Percentiles rank a stretch among this genome's conserved stretches.
Conservation (phyloP, 805 yeast genomes). For the Cyberlindnera suaveolens region DNA sequence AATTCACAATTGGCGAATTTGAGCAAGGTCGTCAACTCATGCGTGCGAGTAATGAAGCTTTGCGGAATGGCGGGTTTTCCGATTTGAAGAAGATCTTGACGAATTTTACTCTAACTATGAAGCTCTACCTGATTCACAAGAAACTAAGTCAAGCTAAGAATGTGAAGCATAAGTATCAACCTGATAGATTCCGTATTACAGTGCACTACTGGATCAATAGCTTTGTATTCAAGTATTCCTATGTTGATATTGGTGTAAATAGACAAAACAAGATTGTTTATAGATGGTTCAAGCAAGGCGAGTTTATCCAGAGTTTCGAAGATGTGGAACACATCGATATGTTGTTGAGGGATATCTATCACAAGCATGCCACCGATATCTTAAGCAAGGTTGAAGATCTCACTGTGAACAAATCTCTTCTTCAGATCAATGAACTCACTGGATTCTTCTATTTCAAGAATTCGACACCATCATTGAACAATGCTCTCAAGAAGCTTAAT, state of each 20-base stretch:
- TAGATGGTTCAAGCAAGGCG: slow-evolving; percentile 61
- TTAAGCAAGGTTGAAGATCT: slow-evolving; percentile 28
- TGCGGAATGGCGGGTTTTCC: slow-evolving; percentile 38
- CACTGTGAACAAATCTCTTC: slow-evolving; percentile 23
- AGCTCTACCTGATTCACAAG: slow-evolving; percentile 51
- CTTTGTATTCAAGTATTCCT: slow-evolving; percentile 41
- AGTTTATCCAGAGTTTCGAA: slow-evolving; percentile 27
- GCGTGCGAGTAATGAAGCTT: slow-evolving; percentile 44
- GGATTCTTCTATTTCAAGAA: slow-evolving; percentile 41
- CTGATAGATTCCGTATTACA: slow-evolving; percentile 46
- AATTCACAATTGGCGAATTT: slow-evolving; percentile 31
- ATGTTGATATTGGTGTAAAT: slow-evolving; percentile 58
- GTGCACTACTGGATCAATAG: slow-evolving; percentile 62
- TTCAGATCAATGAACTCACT: slow-evolving; percentile 22
- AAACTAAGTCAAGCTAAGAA: slow-evolving; percentile 49
- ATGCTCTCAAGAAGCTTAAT: slow-evolving; percentile 19
- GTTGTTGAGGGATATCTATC: slow-evolving; percentile 32
- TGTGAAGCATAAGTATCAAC: slow-evolving; percentile 49
- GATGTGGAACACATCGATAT: slow-evolving; percentile 31
- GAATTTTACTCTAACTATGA: slow-evolving; percentile 56
- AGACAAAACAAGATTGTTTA: slow-evolving; percentile 40
- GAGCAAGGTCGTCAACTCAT: slow-evolving; percentile 39
- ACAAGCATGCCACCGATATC: slow-evolving; percentile 33
- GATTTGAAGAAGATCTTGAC: slow-evolving; percentile 54
- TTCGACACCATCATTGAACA: slow-evolving; percentile 31